phyloP scores from a whole-genome alignment of 257 asterid genomes.

The Capsicum chinense region DNA sequence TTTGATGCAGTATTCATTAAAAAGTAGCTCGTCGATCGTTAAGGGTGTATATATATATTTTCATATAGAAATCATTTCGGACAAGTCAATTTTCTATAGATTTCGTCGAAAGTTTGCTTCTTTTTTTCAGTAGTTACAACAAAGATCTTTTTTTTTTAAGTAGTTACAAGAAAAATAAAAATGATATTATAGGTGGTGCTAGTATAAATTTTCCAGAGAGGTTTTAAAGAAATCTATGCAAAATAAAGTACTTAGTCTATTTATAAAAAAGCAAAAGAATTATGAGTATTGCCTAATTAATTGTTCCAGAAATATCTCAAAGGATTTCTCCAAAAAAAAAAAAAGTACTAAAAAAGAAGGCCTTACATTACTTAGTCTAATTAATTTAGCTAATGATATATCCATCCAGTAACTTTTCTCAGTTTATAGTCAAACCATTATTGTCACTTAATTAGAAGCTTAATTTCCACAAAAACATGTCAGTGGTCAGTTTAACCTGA shows the following conservation, averaged over 20 bases:
- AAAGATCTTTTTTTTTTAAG: too few relatives aligned
- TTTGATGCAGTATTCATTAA: background rate
- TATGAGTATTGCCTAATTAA: background rate
- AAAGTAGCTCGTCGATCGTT: background rate
- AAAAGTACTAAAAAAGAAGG: background rate
- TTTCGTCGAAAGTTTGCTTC: background rate
- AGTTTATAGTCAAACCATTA: background rate
- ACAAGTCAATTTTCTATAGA: background rate
- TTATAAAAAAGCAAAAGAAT: background rate
- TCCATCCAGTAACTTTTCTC: background rate
- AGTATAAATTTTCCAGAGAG: background rate
- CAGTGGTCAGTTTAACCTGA: background rate
- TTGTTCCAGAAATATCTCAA: background rate
- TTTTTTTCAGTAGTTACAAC: too few relatives aligned
- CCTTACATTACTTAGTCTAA: background rate
- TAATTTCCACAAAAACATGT: background rate
- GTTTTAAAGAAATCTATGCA: background rate
- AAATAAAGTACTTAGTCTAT: background rate
- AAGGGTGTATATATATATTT: background rate
- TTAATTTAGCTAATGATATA: background rate
- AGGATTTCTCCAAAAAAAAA: background rate
- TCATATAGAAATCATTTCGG: background rate
- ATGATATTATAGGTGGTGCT: background rate
- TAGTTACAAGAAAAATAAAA: background rate
- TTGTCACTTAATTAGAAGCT: slow-evolving; percentile 9